Evolutionary conservation across 768 basidiomycete genomes (phyloP), one percentile per base, ranked within the genome.

Genomic region (Kwoniella bestiolae): DNA sequence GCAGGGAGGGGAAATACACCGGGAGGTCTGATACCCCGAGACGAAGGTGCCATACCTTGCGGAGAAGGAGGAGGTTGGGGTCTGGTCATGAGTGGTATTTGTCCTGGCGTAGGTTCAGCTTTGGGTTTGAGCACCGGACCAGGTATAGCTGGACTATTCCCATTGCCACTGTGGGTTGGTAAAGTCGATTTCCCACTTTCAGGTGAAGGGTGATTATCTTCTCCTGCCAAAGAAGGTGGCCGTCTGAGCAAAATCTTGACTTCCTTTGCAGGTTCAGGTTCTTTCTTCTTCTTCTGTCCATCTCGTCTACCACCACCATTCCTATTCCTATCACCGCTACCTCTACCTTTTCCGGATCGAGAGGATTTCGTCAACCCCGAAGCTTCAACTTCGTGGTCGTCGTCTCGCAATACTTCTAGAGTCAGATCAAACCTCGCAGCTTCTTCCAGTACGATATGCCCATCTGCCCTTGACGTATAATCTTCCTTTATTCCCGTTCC

Each of bases 361-460:
- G 50, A 35, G 4, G 63, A 47, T 55, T 60, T 50, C 5, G 61
- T 56, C 29, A 56, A 26, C 29, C 53, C 60, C 6, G 66, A 65
- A 6, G 47, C 61, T 23, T 57, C 41, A 51, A 64, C 63, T 56
- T 70, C 73, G 18, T 70, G 73, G 35, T 77, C 76, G n/a, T 74
- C 69, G 67, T 77, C 76, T 45, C 76, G 52, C 63, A 77, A 25
- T 2, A 77, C 71, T 55, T 74, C 76, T 29, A 77, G 25, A 2
- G 51, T 56, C 23, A 77, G 28, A 47, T 74, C 76, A 35, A 73
- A 77, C 26, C 76, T 46, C 52, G 68, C 73, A n/a, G 76, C 76
- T 65, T 75, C 73, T 56, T 77, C 67, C 51, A 64, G 60, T 11
- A 77, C 49, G 4, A 69, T 32, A 38, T 72, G 69, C 14, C 76